Evolutionary conservation across 2,329 filamentous ascomycete genomes (phyloP).

Genomic region (Xylariaceae sp.): DNA sequence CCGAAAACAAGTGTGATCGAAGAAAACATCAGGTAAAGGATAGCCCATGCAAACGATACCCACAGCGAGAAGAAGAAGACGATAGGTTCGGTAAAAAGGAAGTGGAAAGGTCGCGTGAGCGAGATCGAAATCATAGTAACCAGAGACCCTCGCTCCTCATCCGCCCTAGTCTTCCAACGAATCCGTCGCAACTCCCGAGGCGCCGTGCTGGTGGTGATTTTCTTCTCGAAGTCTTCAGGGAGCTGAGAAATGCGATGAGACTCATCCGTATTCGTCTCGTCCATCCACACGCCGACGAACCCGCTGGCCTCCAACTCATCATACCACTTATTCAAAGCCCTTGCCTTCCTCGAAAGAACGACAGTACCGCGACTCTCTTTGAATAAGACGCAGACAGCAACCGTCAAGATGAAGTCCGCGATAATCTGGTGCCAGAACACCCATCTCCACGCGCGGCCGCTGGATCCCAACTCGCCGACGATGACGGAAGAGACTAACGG

Average conservation of each 20-base stretch:
- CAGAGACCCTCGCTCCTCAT: constrained; percentile 68
- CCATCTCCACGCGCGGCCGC: constrained; percentile 64
- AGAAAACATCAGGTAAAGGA: constrained; percentile 79
- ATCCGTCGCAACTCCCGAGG: constrained; percentile 46
- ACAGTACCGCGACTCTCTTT: constrained; percentile 79
- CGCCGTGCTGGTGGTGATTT: background rate
- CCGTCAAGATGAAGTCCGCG: constrained; percentile 56
- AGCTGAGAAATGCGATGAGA: background rate
- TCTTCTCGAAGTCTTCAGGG: constrained; percentile 17
- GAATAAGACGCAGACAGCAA: constrained; percentile 64
- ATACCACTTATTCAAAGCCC: constrained; percentile 72
- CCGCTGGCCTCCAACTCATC: constrained; percentile 63
- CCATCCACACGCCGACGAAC: constrained; percentile 43
- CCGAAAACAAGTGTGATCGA: constrained; percentile 74
- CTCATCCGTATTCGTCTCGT: constrained; percentile 2
- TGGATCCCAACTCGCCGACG: constrained; percentile 49
- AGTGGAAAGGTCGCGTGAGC: constrained; percentile 69
- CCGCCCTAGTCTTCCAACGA: constrained; percentile 73
- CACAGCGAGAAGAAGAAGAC: constrained; percentile 86
- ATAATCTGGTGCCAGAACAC: constrained; percentile 84
- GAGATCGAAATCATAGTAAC: constrained; percentile 67
- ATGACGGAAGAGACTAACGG: constrained; percentile 69
- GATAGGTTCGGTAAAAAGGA: constrained; percentile 70
- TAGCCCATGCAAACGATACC: constrained; percentile 84
- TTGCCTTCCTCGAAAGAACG: constrained; percentile 69